Conservation (phyloP, 768 basidiomycete species). For the Peribolospora baueri region DNA sequence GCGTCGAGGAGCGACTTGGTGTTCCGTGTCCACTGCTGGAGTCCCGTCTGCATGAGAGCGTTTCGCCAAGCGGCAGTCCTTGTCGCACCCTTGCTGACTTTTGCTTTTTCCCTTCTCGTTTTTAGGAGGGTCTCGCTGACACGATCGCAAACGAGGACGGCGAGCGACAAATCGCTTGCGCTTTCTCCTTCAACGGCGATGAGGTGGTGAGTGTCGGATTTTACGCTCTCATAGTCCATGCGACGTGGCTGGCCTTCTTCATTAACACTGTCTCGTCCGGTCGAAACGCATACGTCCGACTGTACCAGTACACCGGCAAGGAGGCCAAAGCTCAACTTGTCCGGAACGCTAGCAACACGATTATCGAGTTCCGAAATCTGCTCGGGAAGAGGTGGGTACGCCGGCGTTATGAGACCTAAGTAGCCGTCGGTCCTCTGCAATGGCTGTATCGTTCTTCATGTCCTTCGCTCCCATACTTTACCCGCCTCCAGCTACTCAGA, state of each 20-base stretch:
- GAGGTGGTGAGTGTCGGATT: slow-evolving; percentile 42
- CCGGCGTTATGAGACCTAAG: background rate
- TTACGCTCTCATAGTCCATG: background rate
- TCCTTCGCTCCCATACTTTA: background rate
- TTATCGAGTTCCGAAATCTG: slow-evolving; percentile 78
- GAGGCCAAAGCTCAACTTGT: slow-evolving; percentile 83
- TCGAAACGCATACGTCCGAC: background rate
- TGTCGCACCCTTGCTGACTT: background rate
- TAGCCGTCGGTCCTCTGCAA: background rate
- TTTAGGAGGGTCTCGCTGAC: slow-evolving; percentile 66
- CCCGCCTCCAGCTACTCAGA: too few relatives aligned
- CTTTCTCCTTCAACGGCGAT: slow-evolving; percentile 71
- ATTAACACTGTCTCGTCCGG: background rate
- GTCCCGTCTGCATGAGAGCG: background rate
- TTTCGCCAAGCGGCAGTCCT: background rate
- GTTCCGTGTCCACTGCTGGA: background rate
- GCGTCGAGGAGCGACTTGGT: background rate
- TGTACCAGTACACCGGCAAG: slow-evolving; percentile 68
- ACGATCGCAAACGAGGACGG: slow-evolving; percentile 98
- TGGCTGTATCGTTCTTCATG: background rate
- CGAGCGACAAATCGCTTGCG: slow-evolving; percentile 89
- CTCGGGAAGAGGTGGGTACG: slow-evolving; percentile 59
- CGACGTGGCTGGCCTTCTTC: background rate
- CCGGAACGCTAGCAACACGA: slow-evolving; percentile 81
- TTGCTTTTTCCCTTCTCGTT: background rate